Conservation (phyloP, 306 rosid genomes). For the Sicyos baderoa region DNA sequence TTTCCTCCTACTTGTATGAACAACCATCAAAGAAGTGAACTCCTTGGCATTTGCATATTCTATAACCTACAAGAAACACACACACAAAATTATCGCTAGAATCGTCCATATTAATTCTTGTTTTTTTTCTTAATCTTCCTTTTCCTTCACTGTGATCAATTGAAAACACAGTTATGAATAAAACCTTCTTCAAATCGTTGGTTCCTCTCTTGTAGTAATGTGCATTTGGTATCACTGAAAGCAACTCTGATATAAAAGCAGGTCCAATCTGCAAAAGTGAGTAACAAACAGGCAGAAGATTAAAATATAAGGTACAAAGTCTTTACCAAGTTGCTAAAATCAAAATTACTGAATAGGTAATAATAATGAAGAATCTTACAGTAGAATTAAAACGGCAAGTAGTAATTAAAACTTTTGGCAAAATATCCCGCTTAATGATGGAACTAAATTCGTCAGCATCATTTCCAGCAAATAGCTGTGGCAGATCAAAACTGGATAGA, state of each 20-base stretch:
- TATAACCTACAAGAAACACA: constrained; percentile 50
- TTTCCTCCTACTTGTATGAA: constrained; percentile 88
- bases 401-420: constrained; percentile 68
- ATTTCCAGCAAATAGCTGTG: constrained; percentile 74
- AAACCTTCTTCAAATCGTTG: constrained; percentile 82
- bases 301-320: not conserved
- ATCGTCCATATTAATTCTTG: not conserved
- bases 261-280: constrained; percentile 72
- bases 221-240: constrained; percentile 76
- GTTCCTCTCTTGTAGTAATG: constrained; percentile 89
- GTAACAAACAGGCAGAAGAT: not conserved
- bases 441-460: constrained; percentile 83
- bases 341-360: not conserved
- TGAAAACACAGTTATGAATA: not conserved
- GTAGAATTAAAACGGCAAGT: constrained; percentile 78
- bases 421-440: constrained; percentile 38
- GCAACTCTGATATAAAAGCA: constrained; percentile 67
- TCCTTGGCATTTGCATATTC: constrained; percentile 84
- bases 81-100: not conserved
- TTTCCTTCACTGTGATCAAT: not conserved
- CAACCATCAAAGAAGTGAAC: constrained; percentile 78
- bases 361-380: constrained; percentile 29
- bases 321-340: not conserved
- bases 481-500: constrained; percentile 13
- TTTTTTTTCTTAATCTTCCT: not conserved